Conservation (phyloP, 1,284 basidiomycete genomes). For the Gymnopus androsaceus region DNA sequence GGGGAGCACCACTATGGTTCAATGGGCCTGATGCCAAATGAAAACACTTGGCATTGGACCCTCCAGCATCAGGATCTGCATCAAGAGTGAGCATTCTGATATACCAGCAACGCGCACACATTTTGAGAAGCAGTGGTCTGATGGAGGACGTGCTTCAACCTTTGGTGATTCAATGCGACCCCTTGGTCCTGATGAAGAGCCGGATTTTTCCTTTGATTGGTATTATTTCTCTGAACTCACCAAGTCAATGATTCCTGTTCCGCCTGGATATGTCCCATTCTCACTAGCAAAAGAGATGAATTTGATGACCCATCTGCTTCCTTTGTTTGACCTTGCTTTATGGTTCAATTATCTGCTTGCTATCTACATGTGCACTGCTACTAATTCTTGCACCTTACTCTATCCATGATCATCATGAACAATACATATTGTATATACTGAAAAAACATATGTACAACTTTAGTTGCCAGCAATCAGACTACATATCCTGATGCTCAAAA, state of each 20-base stretch:
- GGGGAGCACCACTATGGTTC: not conserved
- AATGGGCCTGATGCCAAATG: not conserved
- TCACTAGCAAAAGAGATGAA: no score
- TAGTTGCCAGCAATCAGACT: conserved; percentile 3
- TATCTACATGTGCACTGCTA: no score
- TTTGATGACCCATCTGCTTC: no score
- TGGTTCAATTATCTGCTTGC: not conserved
- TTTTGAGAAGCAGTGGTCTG: not conserved
- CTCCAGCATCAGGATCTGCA: not conserved
- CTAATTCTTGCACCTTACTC: no score
- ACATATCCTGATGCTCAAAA: conserved; percentile 18
- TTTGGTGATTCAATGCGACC: not conserved
- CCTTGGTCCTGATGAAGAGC: not conserved
- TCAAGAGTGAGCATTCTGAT: no score
- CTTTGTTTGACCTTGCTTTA: no score
- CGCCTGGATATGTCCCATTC: not conserved
- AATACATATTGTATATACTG: not conserved
- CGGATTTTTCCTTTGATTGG: not conserved
- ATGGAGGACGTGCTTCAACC: not conserved
- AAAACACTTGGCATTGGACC: not conserved
- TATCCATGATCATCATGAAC: not conserved
- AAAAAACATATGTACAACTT: not conserved
- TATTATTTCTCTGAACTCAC: not conserved
- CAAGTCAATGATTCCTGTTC: not conserved
- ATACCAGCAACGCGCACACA: not conserved